phyloP scores from a whole-genome alignment of 345 rosid genomes.

The Carallia pectinifolia region DNA sequence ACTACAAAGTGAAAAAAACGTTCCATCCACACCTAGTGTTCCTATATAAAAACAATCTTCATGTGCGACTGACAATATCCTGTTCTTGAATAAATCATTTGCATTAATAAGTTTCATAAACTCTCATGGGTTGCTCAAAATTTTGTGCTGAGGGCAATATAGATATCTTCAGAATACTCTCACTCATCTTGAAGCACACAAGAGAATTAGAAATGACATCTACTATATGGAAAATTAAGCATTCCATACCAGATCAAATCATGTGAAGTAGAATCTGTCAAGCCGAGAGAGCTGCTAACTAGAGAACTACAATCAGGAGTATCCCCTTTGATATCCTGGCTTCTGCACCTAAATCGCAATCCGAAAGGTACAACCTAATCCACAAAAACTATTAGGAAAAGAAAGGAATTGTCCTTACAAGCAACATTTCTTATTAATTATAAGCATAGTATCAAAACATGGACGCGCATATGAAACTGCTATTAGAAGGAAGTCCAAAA shows the following conservation, averaged over 20 bases:
- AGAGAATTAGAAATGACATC: conserved; percentile 4
- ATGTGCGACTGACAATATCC: too few species aligned
- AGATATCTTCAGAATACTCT: too few species aligned
- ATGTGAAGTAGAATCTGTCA: conserved; percentile 29
- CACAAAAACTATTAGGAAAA: not conserved
- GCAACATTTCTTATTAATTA: not conserved
- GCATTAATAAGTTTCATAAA: too few species aligned
- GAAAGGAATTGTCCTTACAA: too few species aligned
- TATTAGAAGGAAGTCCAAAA: not conserved
- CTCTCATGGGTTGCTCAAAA: too few species aligned
- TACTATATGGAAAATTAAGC: not conserved
- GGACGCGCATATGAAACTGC: not conserved
- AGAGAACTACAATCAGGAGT: conserved; percentile 29
- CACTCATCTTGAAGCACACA: not conserved
- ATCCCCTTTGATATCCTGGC: conserved; percentile 30
- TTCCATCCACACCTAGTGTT: too few species aligned
- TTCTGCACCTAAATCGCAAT: conserved; percentile 59
- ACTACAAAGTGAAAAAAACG: too few species aligned
- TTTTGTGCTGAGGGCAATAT: too few species aligned
- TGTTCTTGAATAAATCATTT: too few species aligned
- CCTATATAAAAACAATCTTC: too few species aligned
- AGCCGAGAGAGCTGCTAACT: conserved; percentile 22
- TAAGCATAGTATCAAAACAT: not conserved
- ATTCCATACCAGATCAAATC: conserved; percentile 70
- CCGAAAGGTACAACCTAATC: conserved; percentile 60